These are phyloP conservation scores for Camelina neglecta DNA, from an alignment of 345 rosid species.

Conservation along the genomic window DNA sequence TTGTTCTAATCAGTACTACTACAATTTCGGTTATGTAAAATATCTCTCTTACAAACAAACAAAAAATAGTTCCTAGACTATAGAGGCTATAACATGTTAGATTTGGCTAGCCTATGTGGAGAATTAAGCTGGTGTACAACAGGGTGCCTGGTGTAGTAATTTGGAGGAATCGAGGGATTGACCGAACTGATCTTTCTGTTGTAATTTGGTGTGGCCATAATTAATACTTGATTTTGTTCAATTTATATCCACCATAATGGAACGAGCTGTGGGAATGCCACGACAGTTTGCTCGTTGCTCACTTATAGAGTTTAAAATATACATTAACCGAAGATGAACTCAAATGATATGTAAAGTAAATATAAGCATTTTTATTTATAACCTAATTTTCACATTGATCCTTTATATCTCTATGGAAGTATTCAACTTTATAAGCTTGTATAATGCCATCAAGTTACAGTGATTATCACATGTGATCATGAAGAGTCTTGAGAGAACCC, in stretches of 20 bases:
- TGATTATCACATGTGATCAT: conserved; percentile 24
- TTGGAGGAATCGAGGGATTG: not conserved
- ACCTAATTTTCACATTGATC: conserved; percentile 17
- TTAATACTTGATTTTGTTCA: too few species aligned
- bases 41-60: not conserved
- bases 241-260: too few species aligned
- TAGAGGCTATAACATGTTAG: not conserved
- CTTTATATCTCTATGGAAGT: not conserved
- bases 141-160: conserved; percentile 4
- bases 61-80: not conserved
- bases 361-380: not conserved
- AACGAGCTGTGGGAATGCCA: not conserved
- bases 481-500: conserved; percentile 51
- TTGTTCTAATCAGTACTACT: not conserved
- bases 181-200: not conserved
- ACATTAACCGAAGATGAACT: too few species aligned
- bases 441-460: not conserved
- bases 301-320: too few species aligned
- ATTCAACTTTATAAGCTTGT: not conserved
- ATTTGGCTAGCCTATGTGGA: not conserved
- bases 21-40: not conserved
- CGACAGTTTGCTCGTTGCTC: not conserved
- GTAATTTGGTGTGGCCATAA: not conserved
- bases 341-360: too few species aligned
- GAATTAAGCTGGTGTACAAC: not conserved